Evolutionary conservation across 306 rosid species (phyloP).

Genomic region (Prunus padus): DNA sequence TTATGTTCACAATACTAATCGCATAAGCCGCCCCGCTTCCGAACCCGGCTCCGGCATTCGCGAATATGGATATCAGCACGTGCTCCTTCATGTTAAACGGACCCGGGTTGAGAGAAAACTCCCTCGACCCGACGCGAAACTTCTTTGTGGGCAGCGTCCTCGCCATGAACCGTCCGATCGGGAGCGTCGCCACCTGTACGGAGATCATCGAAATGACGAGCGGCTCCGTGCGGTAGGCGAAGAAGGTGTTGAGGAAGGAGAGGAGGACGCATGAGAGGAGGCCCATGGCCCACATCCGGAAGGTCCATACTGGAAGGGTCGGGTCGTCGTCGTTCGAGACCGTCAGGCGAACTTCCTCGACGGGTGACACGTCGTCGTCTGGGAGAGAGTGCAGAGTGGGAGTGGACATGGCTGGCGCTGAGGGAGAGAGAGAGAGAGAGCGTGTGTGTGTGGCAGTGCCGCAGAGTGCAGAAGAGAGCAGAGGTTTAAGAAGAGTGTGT

Average conservation of each 20-base stretch:
- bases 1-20: slow-evolving; percentile 53
- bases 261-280: slow-evolving; percentile 53
- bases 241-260: slow-evolving; percentile 81
- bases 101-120: slow-evolving; percentile 65
- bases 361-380: slow-evolving; percentile 54
- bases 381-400: too few relatives aligned
- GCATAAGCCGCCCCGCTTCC: slow-evolving; percentile 71
- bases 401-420: background rate
- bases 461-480: background rate
- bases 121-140: slow-evolving; percentile 38
- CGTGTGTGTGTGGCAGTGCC: too few relatives aligned
- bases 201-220: slow-evolving; percentile 60
- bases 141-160: slow-evolving; percentile 37
- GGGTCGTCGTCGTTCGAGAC: slow-evolving; percentile 65
- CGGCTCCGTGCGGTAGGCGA: slow-evolving; percentile 67
- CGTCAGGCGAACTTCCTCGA: slow-evolving; percentile 67
- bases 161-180: slow-evolving; percentile 70
- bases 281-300: slow-evolving; percentile 83
- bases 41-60: slow-evolving; percentile 71
- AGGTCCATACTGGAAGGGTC: slow-evolving; percentile 74
- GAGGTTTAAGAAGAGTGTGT: background rate
- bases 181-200: slow-evolving; percentile 65
- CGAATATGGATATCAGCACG: slow-evolving; percentile 72
- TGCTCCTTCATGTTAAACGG: slow-evolving; percentile 90
- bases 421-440: background rate